Conservation (phyloP, 1,284 basidiomycete genomes). For the Pseudozyma thailandica region DNA sequence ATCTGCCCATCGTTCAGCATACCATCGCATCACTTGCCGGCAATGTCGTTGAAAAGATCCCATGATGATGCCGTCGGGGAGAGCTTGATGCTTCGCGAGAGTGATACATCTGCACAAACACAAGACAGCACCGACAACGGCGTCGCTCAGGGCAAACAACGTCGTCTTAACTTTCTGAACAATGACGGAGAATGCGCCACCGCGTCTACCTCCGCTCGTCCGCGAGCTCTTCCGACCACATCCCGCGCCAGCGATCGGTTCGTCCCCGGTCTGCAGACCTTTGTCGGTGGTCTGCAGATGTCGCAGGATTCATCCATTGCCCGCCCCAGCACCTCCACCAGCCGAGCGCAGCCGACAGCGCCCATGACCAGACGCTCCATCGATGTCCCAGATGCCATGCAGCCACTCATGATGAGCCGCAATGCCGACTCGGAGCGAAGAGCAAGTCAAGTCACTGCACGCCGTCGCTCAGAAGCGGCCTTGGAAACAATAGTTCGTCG, state of each 20-base stretch:
- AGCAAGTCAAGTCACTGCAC: slow-evolving; percentile 20
- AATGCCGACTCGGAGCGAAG: slow-evolving; percentile 22
- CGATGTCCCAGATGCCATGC: slow-evolving; percentile 31
- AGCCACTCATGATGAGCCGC: slow-evolving; percentile 51
- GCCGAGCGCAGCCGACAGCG: not conserved
- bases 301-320: slow-evolving; percentile 29
- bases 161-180: slow-evolving; percentile 36
- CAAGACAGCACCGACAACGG: not conserved
- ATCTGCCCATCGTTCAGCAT: no score
- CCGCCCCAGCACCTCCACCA: not conserved
- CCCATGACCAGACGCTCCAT: slow-evolving; percentile 12
- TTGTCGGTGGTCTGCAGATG: slow-evolving; percentile 56
- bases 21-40: not conserved
- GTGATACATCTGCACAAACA: slow-evolving; percentile 3
- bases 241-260: slow-evolving; percentile 42
- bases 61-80: slow-evolving; percentile 23
- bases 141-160: slow-evolving; percentile 30
- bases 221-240: slow-evolving; percentile 34
- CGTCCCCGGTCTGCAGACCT: slow-evolving; percentile 54
- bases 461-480: slow-evolving; percentile 21
- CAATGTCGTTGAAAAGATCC: slow-evolving; percentile 27
- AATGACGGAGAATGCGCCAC: slow-evolving; percentile 23
- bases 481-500: slow-evolving; percentile 11
- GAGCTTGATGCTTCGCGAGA: not conserved
- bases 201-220: slow-evolving; percentile 30